These are phyloP conservation scores for Eucalyptus curtisii DNA, from an alignment of 345 rosid genomes.

Conservation along the genomic window DNA sequence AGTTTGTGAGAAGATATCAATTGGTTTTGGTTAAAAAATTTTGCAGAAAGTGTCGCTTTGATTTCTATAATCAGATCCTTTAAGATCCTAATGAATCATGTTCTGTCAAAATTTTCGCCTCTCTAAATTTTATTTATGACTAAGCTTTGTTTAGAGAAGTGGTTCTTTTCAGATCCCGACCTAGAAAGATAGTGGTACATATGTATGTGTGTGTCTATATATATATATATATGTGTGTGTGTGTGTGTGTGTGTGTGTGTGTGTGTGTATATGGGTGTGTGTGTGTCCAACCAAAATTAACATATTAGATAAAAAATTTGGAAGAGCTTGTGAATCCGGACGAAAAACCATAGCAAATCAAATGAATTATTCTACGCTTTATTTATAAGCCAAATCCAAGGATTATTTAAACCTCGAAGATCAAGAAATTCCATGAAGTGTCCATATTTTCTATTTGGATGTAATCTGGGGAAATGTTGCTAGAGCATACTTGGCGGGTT, in stretches of 20 bases:
- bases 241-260: too few species aligned
- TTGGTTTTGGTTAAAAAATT: background rate
- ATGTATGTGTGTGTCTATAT: too few species aligned
- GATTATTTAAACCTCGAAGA: background rate
- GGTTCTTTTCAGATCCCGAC: background rate
- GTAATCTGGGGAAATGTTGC: background rate
- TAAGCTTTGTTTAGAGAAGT: background rate
- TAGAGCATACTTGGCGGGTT: background rate
- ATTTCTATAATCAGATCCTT: background rate
- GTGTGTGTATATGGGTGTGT: too few species aligned
- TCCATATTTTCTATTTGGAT: background rate
- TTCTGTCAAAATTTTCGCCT: background rate
- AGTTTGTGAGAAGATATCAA: background rate
- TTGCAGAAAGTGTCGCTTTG: background rate
- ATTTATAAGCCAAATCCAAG: background rate
- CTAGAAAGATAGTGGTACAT: background rate
- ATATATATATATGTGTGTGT: too few species aligned
- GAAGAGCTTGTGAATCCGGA: background rate
- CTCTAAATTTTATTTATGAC: background rate
- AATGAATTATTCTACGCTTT: background rate
- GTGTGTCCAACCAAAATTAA: background rate
- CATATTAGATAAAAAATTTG: background rate
- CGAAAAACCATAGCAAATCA: background rate
- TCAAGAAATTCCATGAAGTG: background rate
- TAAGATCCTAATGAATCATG: background rate